These are phyloP conservation scores for Aspergillus intermedius DNA, from an alignment of 2,329 filamentous ascomycete genomes.

Conservation along the genomic window DNA sequence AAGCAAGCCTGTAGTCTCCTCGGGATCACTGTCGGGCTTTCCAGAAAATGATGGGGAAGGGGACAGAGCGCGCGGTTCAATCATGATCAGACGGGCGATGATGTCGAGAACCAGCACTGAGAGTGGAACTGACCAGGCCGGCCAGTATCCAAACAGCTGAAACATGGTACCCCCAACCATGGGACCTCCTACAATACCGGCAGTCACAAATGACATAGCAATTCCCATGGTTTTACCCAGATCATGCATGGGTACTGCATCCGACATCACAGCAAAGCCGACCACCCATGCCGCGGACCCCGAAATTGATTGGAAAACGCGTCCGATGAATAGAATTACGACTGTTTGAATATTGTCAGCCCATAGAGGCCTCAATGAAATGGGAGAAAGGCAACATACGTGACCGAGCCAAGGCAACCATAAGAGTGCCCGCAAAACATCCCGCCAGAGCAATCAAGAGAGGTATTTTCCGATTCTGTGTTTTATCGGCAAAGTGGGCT, in stretches of 20 bases:
- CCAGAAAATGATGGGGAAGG: no score
- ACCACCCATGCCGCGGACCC: constrained; percentile 25
- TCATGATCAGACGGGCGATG: constrained; percentile 19
- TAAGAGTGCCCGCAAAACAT: constrained; percentile 19
- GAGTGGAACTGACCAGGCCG: constrained; percentile 18
- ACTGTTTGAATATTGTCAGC: constrained; percentile 16
- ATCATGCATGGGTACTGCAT: constrained; percentile 13
- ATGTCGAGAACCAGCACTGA: constrained; percentile 20
- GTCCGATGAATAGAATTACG: constrained; percentile 18
- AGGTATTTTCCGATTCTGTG: constrained; percentile 15
- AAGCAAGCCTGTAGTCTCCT: neutral
- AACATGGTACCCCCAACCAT: constrained; percentile 18
- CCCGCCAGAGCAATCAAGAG: constrained; percentile 19
- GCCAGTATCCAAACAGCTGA: constrained; percentile 19
- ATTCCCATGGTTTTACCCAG: constrained; percentile 11
- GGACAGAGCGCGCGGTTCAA: no score
- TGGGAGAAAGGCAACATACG: constrained; percentile 14
- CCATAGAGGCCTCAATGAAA: constrained; percentile 8
- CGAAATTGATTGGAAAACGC: constrained; percentile 23
- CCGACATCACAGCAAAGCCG: constrained; percentile 17
- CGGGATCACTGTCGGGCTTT: neutral
- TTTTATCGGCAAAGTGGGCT: constrained; percentile 23
- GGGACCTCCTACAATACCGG: constrained; percentile 18
- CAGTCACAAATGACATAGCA: neutral
- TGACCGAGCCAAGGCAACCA: constrained; percentile 14